phyloP scores from a whole-genome alignment of 352 stramenopile species.

The Phytophthora constricta region DNA sequence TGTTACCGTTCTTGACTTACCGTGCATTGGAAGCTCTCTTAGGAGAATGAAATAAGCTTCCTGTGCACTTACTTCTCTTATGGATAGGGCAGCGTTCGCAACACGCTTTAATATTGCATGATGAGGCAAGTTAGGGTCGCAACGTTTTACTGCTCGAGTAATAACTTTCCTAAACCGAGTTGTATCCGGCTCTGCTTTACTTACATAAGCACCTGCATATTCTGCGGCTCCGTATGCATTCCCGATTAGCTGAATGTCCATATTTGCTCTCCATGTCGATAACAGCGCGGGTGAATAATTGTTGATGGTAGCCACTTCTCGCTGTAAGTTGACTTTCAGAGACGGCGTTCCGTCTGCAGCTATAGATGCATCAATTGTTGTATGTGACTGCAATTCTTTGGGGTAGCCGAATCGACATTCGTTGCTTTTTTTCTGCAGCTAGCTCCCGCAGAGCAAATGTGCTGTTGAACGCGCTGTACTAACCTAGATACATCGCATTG shows the following conservation, averaged over 20 bases:
- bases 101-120: neutral
- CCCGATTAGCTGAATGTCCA: conserved; percentile 32
- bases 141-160: conserved; percentile 8
- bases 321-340: neutral
- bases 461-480: conserved; percentile 13
- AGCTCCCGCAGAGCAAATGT: conserved; percentile 3
- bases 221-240: conserved; percentile 34
- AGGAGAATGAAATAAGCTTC: neutral
- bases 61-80: neutral
- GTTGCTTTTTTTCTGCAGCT: conserved; percentile 7
- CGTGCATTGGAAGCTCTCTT: neutral
- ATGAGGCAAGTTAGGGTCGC: neutral
- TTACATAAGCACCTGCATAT: conserved; percentile 34
- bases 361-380: neutral
- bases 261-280: conserved; percentile 24
- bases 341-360: neutral
- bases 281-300: conserved; percentile 5
- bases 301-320: conserved; percentile 8
- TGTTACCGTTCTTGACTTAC: neutral
- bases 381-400: conserved; percentile 2
- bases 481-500: conserved; percentile 9
- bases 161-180: conserved; percentile 9
- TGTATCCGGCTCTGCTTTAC: conserved; percentile 17
- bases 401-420: conserved; percentile 10
- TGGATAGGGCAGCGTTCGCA: neutral